A percentile compares a stretch with the other conserved stretches of the same genome.
phyloP scores from a whole-genome alignment of 257 asterid species.

The Solanum stenotomum region DNA sequence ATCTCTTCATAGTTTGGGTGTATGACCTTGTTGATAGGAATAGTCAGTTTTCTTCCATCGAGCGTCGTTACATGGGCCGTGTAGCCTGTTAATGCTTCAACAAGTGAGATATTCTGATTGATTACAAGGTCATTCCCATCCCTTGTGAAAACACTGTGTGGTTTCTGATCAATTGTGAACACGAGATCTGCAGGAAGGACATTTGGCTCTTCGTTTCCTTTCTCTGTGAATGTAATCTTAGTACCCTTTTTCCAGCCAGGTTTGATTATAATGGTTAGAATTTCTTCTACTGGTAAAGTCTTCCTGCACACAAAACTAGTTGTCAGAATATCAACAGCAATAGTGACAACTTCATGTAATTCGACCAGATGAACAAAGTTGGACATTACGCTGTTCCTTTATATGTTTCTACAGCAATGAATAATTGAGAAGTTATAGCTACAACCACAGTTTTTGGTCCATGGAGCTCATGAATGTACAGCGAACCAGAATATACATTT shows the following conservation, averaged over 20 bases:
- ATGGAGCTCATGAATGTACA: neutral
- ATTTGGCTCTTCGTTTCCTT: constrained; percentile 78
- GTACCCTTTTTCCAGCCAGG: constrained; percentile 98
- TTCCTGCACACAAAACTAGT: constrained; percentile 36
- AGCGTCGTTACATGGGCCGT: constrained; percentile 51
- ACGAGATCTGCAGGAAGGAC: constrained; percentile 63
- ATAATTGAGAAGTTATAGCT: neutral
- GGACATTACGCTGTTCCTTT: neutral
- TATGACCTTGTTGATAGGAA: constrained; percentile 49
- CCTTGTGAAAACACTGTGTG: constrained; percentile 56
- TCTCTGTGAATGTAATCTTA: constrained; percentile 89
- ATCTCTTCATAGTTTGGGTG: constrained; percentile 73
- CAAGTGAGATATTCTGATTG: constrained; percentile 47
- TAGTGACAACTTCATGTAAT: neutral
- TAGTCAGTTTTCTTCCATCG: constrained; percentile 62
- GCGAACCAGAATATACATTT: neutral
- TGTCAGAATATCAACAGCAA: neutral
- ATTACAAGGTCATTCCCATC: constrained; percentile 68
- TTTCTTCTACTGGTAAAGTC: constrained; percentile 63
- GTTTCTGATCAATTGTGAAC: constrained; percentile 79
- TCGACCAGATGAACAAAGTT: neutral
- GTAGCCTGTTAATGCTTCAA: constrained; percentile 69
- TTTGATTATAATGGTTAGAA: constrained; percentile 57
- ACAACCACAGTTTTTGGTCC: neutral
- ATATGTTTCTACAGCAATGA: neutral